Evolutionary conservation across 164 flowering plant species (phyloP), one percentile per base, ranked within the genome.

Genomic region (Vitis cinerea): DNA sequence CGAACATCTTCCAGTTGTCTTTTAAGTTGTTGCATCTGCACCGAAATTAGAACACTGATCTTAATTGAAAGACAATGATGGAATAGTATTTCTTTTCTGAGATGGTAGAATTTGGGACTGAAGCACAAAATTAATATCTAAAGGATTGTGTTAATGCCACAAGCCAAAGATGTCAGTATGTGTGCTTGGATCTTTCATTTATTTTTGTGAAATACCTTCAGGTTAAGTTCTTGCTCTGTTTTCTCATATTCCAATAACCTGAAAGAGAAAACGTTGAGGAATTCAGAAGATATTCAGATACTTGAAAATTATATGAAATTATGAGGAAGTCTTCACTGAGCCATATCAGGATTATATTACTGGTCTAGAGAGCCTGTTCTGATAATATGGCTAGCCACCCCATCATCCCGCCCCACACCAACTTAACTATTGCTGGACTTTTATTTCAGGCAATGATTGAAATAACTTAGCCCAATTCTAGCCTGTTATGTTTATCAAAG

Each of bases 171-270:
- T 14, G 9, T 23, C 29, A 10, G 9, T 13, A 10, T 10, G n/a
- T 53, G n/a, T 53, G 2, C n/a, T n/a, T 53, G 48, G 50, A 16
- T 48, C 44, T 63, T 8, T 13, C 14, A 8, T n/a, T 52, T 9
- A 47, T 44, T 49, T 16, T 5, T 11, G 50, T 16, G 1, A 49
- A n/a, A 52, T 83, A 83, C 89, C 89, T 77, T 83, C 52, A 55
- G 50, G 65, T 77, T 73, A 31, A 85, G 89, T 70, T 80, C 84
- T 71, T 80, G 72, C 52, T 71, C 77, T 8, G 11, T 63, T 75
- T 70, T 82, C 81, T 80, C 83, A 50, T 58, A 72, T 29, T 74
- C 82, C 58, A 70, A 57, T 63, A 82, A 85, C 70, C 89, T 85
- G 77, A 52, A 72, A 51, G n/a, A 10, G n/a, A 59, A 16, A 58